Percentiles rank a stretch among this genome's conserved stretches.
These are phyloP conservation scores for Geranium brycei DNA, from an alignment of 345 rosid genomes.

Conservation along the genomic window DNA sequence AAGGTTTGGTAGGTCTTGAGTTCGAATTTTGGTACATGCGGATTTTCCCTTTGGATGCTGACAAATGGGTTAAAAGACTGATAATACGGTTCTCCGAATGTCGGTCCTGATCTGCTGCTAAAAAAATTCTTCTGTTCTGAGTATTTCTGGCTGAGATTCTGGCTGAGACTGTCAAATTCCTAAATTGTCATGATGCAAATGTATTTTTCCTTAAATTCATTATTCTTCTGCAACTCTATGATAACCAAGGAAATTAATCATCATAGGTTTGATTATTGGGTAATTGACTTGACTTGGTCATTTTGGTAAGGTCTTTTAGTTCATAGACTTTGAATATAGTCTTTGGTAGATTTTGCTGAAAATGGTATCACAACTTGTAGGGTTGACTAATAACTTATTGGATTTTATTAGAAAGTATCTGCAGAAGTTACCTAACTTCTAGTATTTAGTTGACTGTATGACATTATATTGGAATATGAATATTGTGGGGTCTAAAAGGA, in stretches of 20 bases:
- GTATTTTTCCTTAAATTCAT: too few species aligned
- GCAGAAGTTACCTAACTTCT: neutral
- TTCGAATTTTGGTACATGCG: too few species aligned
- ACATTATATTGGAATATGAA: neutral
- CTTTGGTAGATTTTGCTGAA: neutral
- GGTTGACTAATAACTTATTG: neutral
- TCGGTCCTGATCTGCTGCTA: too few species aligned
- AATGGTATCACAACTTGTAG: neutral
- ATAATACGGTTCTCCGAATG: too few species aligned
- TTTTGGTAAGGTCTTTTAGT: neutral
- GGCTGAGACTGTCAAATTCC: neutral
- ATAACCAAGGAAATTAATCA: too few species aligned
- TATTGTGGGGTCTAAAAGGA: neutral
- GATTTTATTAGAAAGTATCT: too few species aligned
- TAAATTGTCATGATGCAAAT: neutral
- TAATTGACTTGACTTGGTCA: neutral
- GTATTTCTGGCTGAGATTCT: neutral
- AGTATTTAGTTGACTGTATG: neutral
- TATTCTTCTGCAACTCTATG: too few species aligned
- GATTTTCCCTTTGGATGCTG: too few species aligned
- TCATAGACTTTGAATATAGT: neutral
- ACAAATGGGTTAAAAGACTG: too few species aligned
- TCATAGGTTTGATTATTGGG: neutral
- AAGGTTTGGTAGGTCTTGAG: too few species aligned
- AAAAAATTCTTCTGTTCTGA: too few species aligned